These are phyloP conservation scores for Glutinoglossum americanum DNA, from an alignment of 495 filamentous ascomycete species.

Conservation along the genomic window DNA sequence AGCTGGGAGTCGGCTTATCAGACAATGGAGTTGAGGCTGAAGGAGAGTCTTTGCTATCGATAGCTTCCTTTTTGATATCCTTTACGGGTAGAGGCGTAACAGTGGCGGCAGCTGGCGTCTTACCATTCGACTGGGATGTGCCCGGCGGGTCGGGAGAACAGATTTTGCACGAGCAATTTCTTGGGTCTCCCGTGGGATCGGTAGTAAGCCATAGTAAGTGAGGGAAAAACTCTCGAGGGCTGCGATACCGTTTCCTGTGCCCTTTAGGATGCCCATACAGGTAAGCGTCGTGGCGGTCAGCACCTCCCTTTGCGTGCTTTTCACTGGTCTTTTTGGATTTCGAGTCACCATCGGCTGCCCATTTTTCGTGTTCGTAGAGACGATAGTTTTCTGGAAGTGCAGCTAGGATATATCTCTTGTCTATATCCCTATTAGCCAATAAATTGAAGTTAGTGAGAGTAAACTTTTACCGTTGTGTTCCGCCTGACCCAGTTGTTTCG, in stretches of 20 bases:
- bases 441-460: not conserved
- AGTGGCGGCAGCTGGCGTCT: not conserved
- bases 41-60: constrained; percentile 5
- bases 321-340: constrained; percentile 10
- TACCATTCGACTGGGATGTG: not conserved
- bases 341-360: constrained; percentile 16
- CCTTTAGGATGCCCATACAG: constrained; percentile 39
- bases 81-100: not conserved
- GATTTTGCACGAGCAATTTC: constrained; percentile 35
- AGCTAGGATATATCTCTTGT: constrained; percentile 26
- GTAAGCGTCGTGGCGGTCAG: constrained; percentile 32
- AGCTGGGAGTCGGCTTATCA: not conserved
- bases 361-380: constrained; percentile 34
- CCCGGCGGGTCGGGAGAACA: constrained; percentile 21
- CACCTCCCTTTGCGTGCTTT: not conserved
- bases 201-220: constrained; percentile 37
- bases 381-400: constrained; percentile 34
- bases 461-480: not conserved
- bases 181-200: constrained; percentile 27
- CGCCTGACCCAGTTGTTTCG: constrained; percentile 16
- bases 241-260: constrained; percentile 34
- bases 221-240: constrained; percentile 36
- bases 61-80: not conserved
- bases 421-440: constrained; percentile 13
- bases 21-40: constrained; percentile 3